Evolutionary conservation across 2,329 filamentous ascomycete genomes (phyloP).

Genomic region (Aspergillus pseudoterreus): DNA sequence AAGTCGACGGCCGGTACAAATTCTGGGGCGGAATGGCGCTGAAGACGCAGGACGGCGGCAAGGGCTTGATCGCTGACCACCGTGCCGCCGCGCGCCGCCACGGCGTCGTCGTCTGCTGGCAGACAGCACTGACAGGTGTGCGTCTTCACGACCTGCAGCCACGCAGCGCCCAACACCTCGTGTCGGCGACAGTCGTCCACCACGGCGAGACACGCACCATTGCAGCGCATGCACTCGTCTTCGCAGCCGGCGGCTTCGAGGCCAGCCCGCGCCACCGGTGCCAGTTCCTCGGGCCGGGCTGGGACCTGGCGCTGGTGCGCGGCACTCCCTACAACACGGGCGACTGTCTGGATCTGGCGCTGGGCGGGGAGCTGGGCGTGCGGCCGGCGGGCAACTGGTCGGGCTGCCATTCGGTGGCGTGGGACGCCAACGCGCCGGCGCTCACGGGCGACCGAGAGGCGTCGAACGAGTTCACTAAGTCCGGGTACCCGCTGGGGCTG

Average conservation of each 20-base stretch:
- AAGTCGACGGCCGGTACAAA: slow-evolving; percentile 57
- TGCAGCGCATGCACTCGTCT: slow-evolving; percentile 21
- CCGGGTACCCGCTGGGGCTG: slow-evolving; percentile 63
- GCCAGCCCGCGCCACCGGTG: slow-evolving; percentile 55
- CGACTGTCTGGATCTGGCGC: slow-evolving; percentile 53
- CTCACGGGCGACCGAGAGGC: slow-evolving; percentile 54
- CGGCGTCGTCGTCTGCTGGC: slow-evolving; percentile 47
- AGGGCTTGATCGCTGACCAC: slow-evolving; percentile 54
- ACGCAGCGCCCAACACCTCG: slow-evolving; percentile 6
- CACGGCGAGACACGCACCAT: slow-evolving; percentile 13
- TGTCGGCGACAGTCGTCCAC: slow-evolving; percentile 20
- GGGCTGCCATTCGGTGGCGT: slow-evolving; percentile 62
- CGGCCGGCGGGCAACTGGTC: slow-evolving; percentile 57
- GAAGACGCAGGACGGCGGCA: slow-evolving; percentile 57
- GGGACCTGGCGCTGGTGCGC: slow-evolving; percentile 60
- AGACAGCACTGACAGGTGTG: slow-evolving; percentile 39
- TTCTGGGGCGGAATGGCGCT: slow-evolving; percentile 67
- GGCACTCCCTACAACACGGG: slow-evolving; percentile 65
- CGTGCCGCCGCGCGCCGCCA: slow-evolving; percentile 39
- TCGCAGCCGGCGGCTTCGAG: slow-evolving; percentile 61
- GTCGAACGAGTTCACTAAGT: slow-evolving; percentile 67
- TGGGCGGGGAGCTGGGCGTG: slow-evolving; percentile 47
- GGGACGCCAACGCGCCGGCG: slow-evolving; percentile 60
- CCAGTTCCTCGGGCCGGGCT: slow-evolving; percentile 55
- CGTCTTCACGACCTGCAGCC: slow-evolving; percentile 12